A percentile compares a stretch with the other conserved stretches of the same genome.
Evolutionary conservation across 202 grass and related monocot genomes (phyloP).

Genomic region (Schoenoplectus triqueter): DNA sequence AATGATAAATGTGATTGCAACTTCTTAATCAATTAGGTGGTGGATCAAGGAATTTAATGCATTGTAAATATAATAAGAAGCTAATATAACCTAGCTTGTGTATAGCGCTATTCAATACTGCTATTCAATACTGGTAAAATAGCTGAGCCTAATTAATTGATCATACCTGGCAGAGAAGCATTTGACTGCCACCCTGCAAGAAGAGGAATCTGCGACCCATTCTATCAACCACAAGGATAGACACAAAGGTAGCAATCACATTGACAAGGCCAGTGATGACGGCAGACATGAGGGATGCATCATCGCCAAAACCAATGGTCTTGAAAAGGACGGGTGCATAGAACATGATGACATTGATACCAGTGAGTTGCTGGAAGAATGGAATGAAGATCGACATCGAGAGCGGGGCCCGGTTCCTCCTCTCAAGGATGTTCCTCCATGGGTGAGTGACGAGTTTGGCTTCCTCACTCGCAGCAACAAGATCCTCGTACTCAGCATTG

Average conservation of each 20-base stretch:
- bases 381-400: conserved; percentile 58
- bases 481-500: conserved; percentile 55
- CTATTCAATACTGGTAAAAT: not conserved
- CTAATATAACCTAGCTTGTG: not conserved
- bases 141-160: conserved; percentile 1
- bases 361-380: conserved; percentile 74
- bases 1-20: conserved; percentile 2
- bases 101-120: not conserved
- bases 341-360: conserved; percentile 90
- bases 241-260: conserved; percentile 62
- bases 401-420: conserved; percentile 56
- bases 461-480: conserved; percentile 57
- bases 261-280: conserved; percentile 72
- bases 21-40: conserved; percentile 18
- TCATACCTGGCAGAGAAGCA: conserved; percentile 63
- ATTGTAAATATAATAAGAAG: conserved; percentile 7
- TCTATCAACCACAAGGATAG: conserved; percentile 51
- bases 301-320: conserved; percentile 65
- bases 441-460: conserved; percentile 41
- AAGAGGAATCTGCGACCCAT: conserved; percentile 53
- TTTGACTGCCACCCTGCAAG: conserved; percentile 71
- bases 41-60: not conserved
- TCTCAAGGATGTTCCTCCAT: conserved; percentile 60
- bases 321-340: conserved; percentile 74
- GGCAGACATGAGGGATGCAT: conserved; percentile 69